A percentile compares a stretch with the other conserved stretches of the same genome.
Conservation (phyloP, 2,329 filamentous ascomycete species). For the Aureobasidium uvarum region DNA sequence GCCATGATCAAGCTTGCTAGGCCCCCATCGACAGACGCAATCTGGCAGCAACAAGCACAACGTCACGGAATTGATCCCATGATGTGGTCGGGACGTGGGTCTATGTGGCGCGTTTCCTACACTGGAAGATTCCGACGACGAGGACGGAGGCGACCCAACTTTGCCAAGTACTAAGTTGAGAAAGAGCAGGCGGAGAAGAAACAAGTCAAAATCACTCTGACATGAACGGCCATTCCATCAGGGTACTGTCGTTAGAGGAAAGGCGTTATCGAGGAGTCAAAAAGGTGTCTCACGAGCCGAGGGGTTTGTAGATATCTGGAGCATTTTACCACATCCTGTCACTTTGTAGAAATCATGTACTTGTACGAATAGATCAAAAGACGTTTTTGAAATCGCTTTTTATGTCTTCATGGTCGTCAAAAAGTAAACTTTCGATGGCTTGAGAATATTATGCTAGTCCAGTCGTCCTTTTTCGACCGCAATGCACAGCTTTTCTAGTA, state of each 20-base stretch:
- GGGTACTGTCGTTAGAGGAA: background rate
- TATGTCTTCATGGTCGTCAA: conserved; percentile 7
- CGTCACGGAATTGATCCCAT: background rate
- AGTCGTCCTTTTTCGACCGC: background rate
- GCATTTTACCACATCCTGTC: background rate
- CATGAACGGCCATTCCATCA: background rate
- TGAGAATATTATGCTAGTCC: background rate
- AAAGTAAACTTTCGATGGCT: background rate
- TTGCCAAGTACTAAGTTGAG: background rate
- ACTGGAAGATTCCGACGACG: background rate
- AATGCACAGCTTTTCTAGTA: background rate
- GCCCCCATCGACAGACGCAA: background rate
- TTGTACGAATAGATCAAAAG: background rate
- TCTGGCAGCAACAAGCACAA: background rate
- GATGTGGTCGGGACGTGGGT: background rate
- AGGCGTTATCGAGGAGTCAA: conserved; percentile 8
- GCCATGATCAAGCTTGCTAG: conserved; percentile 5
- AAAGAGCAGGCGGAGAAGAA: background rate
- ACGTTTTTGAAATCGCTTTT: background rate
- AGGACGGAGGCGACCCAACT: background rate
- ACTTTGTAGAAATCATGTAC: conserved; percentile 1
- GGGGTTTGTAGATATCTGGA: background rate
- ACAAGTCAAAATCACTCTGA: background rate
- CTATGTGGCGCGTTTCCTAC: background rate
- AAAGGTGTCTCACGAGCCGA: background rate